A percentile compares a stretch with the other conserved stretches of the same genome.
phyloP scores from a whole-genome alignment of 2,329 filamentous ascomycete species.

The Trichophyton equinum region DNA sequence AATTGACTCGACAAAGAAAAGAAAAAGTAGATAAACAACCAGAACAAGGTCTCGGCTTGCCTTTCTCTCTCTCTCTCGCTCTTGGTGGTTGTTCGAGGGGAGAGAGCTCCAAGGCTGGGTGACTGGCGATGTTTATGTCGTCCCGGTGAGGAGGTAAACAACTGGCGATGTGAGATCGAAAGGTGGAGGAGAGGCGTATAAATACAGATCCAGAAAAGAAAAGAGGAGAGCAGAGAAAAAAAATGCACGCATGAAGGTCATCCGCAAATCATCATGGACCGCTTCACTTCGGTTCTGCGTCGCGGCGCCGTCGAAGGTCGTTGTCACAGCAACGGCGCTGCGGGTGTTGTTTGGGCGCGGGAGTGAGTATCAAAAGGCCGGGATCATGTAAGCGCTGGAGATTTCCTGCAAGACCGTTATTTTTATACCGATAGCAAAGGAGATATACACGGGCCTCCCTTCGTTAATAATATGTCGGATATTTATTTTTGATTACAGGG shows the following conservation, averaged over 20 bases:
- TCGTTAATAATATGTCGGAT: background rate
- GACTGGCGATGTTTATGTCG: background rate
- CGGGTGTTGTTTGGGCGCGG: background rate
- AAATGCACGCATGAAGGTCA: background rate
- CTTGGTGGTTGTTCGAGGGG: background rate
- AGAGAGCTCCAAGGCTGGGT: background rate
- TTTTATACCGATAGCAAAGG: too few species aligned
- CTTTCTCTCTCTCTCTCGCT: background rate
- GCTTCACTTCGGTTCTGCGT: conserved; percentile 4
- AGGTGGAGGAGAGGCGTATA: background rate
- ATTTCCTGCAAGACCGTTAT: background rate
- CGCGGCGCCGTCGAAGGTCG: conserved; percentile 1
- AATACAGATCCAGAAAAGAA: conserved; percentile 1
- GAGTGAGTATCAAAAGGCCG: background rate
- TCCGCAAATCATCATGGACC: conserved; percentile 1
- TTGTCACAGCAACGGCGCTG: conserved; percentile 4
- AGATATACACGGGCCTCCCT: background rate
- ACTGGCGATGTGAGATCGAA: background rate
- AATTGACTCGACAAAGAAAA: background rate
- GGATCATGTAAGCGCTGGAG: background rate
- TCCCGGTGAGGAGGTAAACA: background rate
- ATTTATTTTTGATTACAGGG: background rate
- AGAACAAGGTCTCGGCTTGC: background rate
- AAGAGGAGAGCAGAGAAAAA: background rate
- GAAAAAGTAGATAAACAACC: background rate